Base-by-base conservation (phyloP, 352 stramenopile species). In the Globisporangium nunn region DNA sequence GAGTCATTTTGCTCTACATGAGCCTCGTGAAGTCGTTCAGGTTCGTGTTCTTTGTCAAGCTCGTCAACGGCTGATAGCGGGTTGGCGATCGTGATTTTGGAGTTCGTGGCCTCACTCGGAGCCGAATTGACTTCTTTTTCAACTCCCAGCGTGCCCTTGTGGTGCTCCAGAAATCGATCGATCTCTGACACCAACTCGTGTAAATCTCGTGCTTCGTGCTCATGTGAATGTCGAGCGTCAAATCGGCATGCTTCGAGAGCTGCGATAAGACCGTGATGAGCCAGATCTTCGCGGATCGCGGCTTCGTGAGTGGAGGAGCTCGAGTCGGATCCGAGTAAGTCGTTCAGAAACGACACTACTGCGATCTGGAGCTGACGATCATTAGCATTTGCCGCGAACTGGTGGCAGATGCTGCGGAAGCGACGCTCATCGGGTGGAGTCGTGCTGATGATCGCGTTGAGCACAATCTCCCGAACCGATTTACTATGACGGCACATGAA, bases 291-390 rank as follows among this genome's bases (percentile, higher is more conserved):
- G 6, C 65, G 72, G n/a, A 87, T 72, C 7, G 55, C 61, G 1
- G 58, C 45, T 15, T 72, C 63, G 29, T 76, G 64, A 0, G 61
- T 59, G n/a, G 40, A 40, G 12, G 40, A 40, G 12, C 71, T 60
- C 0, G 66, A 50, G 11, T 65, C 79, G 29, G 60, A 65, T 44
- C 68, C 69, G 18, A 87, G 29, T 4, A 87, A 52, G 0, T 53
- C 50, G 47, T 83, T 83, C 18, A 87, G 11, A 37, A 89, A 87
- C 44, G 66, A 72, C 10, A 87, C 18, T 0, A 72, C 61, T 10
- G 61, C 66, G 31, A 72, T 41, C 39, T 72, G 64, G 35, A 68
- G 56, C n/a, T 33, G 59, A 6, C 11, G 14, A 30, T 85, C 70
- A 3, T 45, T 54, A 15, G 64, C 47, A 43, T 59, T 72, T 6